phyloP scores from a whole-genome alignment of 75 land plant genomes.

The Cunninghamia lanceolata region DNA sequence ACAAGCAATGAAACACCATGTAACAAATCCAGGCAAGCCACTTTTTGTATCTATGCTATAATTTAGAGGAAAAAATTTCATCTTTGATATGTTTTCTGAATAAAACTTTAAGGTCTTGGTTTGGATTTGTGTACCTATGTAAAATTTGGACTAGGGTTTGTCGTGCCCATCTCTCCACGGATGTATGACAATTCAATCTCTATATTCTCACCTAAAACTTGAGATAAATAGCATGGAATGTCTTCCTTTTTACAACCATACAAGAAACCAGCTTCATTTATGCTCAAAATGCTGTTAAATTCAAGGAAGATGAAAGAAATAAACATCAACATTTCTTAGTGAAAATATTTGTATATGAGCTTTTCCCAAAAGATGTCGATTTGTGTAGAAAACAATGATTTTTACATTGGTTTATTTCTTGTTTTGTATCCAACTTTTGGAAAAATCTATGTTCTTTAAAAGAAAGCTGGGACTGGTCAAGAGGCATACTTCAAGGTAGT shows the following conservation, averaged over 20 bases:
- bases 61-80: neutral
- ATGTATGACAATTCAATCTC: constrained; percentile 73
- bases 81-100: neutral
- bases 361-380: too few relatives aligned
- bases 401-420: too few relatives aligned
- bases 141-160: constrained; percentile 47
- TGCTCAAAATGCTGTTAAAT: neutral
- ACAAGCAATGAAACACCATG: too few relatives aligned
- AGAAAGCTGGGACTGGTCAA: too few relatives aligned
- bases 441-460: too few relatives aligned
- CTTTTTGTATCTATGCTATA: neutral
- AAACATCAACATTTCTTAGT: too few relatives aligned
- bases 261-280: neutral
- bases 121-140: constrained; percentile 29
- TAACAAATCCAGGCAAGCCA: neutral
- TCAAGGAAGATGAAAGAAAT: neutral
- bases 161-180: constrained; percentile 52
- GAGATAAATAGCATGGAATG: neutral
- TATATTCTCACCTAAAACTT: constrained; percentile 84
- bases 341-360: too few relatives aligned
- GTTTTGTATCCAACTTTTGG: too few relatives aligned
- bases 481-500: too few relatives aligned
- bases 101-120: neutral
- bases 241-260: neutral
- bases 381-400: too few relatives aligned